These are phyloP conservation scores for Mycena galopus DNA, from an alignment of 768 basidiomycete genomes.

Conservation along the genomic window DNA sequence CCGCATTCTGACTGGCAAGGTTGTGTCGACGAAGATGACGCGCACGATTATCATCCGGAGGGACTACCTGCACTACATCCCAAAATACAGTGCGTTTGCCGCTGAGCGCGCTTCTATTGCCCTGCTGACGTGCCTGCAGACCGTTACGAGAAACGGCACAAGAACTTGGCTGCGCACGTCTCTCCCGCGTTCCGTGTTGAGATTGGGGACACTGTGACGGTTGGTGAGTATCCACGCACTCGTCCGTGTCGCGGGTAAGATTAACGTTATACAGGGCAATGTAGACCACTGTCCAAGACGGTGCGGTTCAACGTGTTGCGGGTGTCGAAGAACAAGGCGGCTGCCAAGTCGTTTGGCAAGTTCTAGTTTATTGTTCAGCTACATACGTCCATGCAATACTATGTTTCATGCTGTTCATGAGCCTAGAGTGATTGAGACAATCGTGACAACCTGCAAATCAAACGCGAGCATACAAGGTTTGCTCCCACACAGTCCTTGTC, in stretches of 20 bases:
- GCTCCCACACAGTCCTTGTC: background rate
- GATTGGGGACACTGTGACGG: constrained; percentile 92
- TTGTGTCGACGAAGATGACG: constrained; percentile 99
- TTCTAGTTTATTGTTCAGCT: constrained; percentile 64
- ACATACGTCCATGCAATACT: constrained; percentile 39
- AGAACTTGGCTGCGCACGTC: constrained; percentile 96
- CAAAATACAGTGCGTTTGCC: constrained; percentile 92
- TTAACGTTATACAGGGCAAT: constrained; percentile 77
- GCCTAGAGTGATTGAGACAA: background rate
- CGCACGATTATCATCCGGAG: constrained; percentile 97
- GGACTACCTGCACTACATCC: constrained; percentile 95
- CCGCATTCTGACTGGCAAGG: constrained; percentile 97
- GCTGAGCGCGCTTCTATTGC: background rate
- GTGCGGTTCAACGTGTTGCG: constrained; percentile 99
- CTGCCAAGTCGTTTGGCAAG: constrained; percentile 94
- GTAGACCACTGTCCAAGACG: constrained; percentile 98
- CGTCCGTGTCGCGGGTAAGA: constrained; percentile 19
- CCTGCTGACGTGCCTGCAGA: constrained; percentile 58
- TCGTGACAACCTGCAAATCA: background rate
- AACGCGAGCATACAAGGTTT: background rate
- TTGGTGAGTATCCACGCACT: constrained; percentile 71
- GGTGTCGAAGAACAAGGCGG: constrained; percentile 93
- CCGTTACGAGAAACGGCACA: constrained; percentile 99
- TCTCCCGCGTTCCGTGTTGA: constrained; percentile 99
- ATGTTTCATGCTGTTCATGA: constrained; percentile 41